Percentiles rank a stretch among this genome's conserved stretches.
These are phyloP conservation scores for Lonicera japonica DNA, from an alignment of 129 eudicot species.

Conservation along the genomic window DNA sequence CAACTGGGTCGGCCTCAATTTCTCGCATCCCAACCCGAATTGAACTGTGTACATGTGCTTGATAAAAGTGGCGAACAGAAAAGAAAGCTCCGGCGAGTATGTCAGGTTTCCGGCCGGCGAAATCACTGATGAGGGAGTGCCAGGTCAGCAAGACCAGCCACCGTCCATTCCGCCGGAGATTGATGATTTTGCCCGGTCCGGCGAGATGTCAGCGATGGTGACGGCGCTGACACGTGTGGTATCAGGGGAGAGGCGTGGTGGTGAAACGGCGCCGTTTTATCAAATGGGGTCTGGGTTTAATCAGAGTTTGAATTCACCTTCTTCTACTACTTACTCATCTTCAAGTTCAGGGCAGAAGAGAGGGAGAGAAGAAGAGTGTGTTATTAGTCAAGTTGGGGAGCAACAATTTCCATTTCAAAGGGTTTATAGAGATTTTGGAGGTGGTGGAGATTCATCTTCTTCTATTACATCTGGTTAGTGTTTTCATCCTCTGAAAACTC, in stretches of 20 bases:
- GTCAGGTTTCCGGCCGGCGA: conserved; percentile 18
- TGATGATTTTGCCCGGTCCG: conserved; percentile 27
- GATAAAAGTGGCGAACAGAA: conserved; percentile 71
- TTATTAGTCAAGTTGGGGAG: conserved; percentile 8
- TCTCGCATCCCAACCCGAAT: not conserved
- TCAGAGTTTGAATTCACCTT: conserved; percentile 17
- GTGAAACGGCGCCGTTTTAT: conserved; percentile 10
- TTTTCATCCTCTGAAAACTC: too few species aligned
- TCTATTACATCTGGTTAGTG: conserved; percentile 32
- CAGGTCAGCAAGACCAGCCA: not conserved
- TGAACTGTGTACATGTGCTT: conserved; percentile 14
- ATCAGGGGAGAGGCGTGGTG: conserved; percentile 28
- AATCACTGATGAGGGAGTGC: conserved; percentile 16
- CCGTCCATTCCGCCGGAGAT: not conserved
- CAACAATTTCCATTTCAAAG: conserved; percentile 6
- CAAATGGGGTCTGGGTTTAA: conserved; percentile 14
- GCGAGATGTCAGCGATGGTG: conserved; percentile 85
- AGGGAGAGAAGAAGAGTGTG: conserved; percentile 44
- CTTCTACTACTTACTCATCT: conserved; percentile 55
- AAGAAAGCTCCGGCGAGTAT: conserved; percentile 35
- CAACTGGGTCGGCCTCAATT: too few species aligned
- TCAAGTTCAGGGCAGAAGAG: conserved; percentile 65
- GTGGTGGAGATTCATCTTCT: conserved; percentile 27
- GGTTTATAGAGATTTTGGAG: conserved; percentile 22
- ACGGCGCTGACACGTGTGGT: conserved; percentile 74